phyloP scores from a whole-genome alignment of 1,284 basidiomycete genomes.

The Rhodotorula sp. region DNA sequence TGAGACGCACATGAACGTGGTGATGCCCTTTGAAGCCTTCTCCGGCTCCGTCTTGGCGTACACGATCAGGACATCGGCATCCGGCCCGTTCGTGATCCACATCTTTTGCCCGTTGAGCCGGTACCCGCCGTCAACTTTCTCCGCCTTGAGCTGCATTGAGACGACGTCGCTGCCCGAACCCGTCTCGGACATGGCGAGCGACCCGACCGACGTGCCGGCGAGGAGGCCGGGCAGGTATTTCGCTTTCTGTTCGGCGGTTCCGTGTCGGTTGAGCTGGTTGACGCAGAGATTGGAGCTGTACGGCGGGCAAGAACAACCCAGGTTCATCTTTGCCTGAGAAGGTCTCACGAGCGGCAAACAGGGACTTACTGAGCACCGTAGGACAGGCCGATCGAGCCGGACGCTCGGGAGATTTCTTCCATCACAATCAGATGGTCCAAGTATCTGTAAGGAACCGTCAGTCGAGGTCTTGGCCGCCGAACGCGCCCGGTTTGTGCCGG shows the following conservation, averaged over 20 bases:
- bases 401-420: slow-evolving; percentile 79
- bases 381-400: slow-evolving; percentile 83
- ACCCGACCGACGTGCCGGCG: slow-evolving; percentile 77
- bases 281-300: slow-evolving; percentile 70
- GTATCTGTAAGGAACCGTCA: slow-evolving; percentile 53
- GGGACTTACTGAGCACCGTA: slow-evolving; percentile 76
- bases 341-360: not conserved
- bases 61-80: slow-evolving; percentile 83
- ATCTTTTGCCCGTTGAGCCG: slow-evolving; percentile 58
- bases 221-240: slow-evolving; percentile 85
- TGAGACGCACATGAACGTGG: slow-evolving; percentile 66
- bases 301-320: too few species aligned
- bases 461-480: too few species aligned
- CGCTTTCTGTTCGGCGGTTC: slow-evolving; percentile 76
- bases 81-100: slow-evolving; percentile 90
- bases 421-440: slow-evolving; percentile 85
- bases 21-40: slow-evolving; percentile 77
- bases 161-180: slow-evolving; percentile 71
- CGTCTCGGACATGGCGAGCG: slow-evolving; percentile 90
- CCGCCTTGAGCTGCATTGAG: slow-evolving; percentile 79
- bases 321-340: not conserved
- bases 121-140: slow-evolving; percentile 71
- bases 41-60: slow-evolving; percentile 85
- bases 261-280: slow-evolving; percentile 73
- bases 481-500: too few species aligned